phyloP scores from a whole-genome alignment of 202 grass and related monocot species.

The Cymbopogon flexuosus region DNA sequence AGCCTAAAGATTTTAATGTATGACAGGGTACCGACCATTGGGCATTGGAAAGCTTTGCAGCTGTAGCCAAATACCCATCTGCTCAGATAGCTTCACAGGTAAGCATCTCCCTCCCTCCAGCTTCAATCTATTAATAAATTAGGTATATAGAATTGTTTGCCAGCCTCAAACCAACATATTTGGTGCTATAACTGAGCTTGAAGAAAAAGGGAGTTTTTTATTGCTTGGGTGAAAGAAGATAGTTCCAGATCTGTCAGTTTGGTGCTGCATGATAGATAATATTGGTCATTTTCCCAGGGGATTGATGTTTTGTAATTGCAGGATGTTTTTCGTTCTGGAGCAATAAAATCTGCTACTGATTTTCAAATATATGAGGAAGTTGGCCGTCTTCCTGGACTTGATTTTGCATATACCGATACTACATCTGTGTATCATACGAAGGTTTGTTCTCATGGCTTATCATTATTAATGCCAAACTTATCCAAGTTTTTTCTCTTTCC shows the following conservation, averaged over 20 bases:
- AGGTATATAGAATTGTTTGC: neutral
- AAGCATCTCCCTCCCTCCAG: neutral
- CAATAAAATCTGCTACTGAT: slow-evolving; percentile 95
- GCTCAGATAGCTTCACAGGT: slow-evolving; percentile 90
- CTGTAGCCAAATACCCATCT: slow-evolving; percentile 87
- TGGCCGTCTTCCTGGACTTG: slow-evolving; percentile 81
- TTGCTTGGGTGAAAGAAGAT: slow-evolving; percentile 8
- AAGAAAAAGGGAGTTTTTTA: neutral
- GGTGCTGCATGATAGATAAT: neutral
- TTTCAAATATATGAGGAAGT: slow-evolving; percentile 96
- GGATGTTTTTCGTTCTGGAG: slow-evolving; percentile 87
- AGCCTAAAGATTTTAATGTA: slow-evolving; percentile 7
- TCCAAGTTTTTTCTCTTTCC: neutral
- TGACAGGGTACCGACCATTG: slow-evolving; percentile 69
- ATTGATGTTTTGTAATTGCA: slow-evolving; percentile 35
- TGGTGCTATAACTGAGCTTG: slow-evolving; percentile 7
- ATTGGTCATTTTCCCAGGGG: neutral
- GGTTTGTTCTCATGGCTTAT: slow-evolving; percentile 45
- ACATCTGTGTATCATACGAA: slow-evolving; percentile 98
- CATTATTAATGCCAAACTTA: slow-evolving; percentile 13
- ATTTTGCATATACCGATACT: slow-evolving; percentile 92
- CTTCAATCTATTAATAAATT: neutral
- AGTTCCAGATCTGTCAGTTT: slow-evolving; percentile 11
- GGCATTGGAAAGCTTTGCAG: slow-evolving; percentile 83
- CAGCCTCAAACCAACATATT: neutral